A percentile compares a stretch with the other conserved stretches of the same genome.
These are phyloP conservation scores for Phycomyces blakesleeanus DNA, from an alignment of 192 early-diverging fungal genomes.

Conservation along the genomic window DNA sequence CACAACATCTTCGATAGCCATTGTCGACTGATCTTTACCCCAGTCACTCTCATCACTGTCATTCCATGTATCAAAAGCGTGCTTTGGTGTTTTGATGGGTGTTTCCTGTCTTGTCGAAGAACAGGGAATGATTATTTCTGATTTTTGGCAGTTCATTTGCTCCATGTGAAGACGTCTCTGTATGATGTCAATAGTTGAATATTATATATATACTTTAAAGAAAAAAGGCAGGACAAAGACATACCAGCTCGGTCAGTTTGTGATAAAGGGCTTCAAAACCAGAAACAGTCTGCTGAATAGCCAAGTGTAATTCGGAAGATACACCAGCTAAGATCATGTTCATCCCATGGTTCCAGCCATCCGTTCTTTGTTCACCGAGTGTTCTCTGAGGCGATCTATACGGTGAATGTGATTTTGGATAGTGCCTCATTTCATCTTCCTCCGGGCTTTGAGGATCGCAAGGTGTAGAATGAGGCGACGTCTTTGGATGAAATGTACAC, in stretches of 20 bases:
- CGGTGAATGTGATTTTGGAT: neutral
- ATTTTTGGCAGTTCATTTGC: no score
- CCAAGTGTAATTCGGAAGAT: constrained; percentile 3
- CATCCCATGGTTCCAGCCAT: constrained; percentile 7
- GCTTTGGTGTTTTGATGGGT: no score
- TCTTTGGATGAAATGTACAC: constrained; percentile 10
- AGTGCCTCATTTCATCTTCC: no score
- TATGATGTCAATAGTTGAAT: no score
- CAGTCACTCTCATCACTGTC: no score
- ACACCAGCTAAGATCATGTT: constrained; percentile 13
- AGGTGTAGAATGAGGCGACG: neutral
- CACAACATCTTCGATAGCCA: no score
- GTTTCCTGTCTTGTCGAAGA: no score
- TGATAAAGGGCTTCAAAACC: constrained; percentile 10
- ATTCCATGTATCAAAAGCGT: no score
- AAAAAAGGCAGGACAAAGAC: neutral
- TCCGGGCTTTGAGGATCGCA: neutral
- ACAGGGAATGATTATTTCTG: no score
- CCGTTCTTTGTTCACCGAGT: constrained; percentile 6
- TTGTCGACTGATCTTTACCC: no score
- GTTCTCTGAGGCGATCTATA: neutral
- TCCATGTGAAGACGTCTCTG: no score
- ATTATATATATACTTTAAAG: neutral
- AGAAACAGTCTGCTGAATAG: constrained; percentile 8
- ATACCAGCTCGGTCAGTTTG: constrained; percentile 17